Conservation (phyloP, 495 filamentous ascomycete genomes). For the Podospora bellae-mahoneyi region DNA sequence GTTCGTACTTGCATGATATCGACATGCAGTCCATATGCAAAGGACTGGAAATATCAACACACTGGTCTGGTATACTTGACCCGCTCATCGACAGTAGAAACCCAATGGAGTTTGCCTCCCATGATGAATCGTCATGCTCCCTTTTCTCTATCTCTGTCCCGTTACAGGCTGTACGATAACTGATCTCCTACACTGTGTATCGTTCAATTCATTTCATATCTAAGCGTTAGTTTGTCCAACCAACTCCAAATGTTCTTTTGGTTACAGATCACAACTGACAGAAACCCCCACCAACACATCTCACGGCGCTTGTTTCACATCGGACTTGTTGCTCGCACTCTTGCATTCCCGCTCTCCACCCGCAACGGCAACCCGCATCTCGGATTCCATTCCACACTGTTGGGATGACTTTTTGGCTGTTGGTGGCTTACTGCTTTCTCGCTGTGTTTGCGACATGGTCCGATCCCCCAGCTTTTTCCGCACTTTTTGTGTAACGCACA, state of each 20-base stretch:
- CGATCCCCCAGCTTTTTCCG: background rate
- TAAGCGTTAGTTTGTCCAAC: background rate
- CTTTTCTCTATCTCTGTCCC: too few species aligned
- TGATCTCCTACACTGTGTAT: background rate
- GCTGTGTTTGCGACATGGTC: background rate
- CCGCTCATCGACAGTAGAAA: too few species aligned
- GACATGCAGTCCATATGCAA: too few species aligned
- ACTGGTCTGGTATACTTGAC: too few species aligned
- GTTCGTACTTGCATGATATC: too few species aligned
- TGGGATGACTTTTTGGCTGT: background rate
- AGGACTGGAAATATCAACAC: too few species aligned
- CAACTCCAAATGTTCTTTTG: background rate
- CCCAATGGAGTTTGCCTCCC: too few species aligned
- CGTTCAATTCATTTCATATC: background rate
- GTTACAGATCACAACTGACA: background rate
- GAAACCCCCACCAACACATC: background rate
- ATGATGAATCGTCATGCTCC: too few species aligned
- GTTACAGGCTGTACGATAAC: too few species aligned
- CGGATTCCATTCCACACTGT: background rate
- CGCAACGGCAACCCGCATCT: background rate
- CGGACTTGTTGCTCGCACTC: background rate
- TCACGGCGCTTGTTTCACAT: background rate
- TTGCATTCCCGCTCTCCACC: background rate
- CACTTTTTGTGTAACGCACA: background rate
- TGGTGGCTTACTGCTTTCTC: background rate